Percentiles rank a stretch among this genome's conserved stretches.
phyloP scores from a whole-genome alignment of 148 eudicot species.

The Suaeda aralocaspica region DNA sequence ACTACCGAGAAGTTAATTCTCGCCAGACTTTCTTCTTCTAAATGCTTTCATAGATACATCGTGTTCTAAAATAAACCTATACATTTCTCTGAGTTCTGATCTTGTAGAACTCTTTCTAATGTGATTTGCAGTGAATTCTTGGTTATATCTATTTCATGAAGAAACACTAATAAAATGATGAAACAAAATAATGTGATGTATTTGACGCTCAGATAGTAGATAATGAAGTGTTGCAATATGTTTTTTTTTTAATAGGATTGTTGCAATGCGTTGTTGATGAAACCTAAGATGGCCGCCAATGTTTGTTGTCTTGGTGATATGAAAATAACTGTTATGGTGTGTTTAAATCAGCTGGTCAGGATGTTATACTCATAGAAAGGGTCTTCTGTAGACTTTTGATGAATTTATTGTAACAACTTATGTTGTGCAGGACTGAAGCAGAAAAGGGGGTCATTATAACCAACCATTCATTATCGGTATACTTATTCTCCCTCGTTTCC shows the following conservation, averaged over 20 bases:
- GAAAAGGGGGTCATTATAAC: conserved; percentile 94
- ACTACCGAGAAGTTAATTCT: neutral
- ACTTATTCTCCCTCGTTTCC: conserved; percentile 8
- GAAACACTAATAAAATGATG: neutral
- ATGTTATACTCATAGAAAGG: neutral
- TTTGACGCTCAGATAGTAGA: neutral
- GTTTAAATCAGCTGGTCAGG: conserved; percentile 5
- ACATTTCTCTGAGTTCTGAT: neutral
- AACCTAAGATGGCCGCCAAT: no score
- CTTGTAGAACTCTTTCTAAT: neutral
- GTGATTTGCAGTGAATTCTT: neutral
- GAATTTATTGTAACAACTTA: neutral
- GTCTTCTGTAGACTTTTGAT: neutral
- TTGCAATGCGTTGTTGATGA: neutral
- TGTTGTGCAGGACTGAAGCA: conserved; percentile 78
- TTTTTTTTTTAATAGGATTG: no score
- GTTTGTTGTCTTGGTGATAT: no score
- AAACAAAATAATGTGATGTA: neutral
- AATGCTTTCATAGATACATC: neutral
- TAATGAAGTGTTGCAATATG: neutral
- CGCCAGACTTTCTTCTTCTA: neutral
- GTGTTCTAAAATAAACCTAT: neutral
- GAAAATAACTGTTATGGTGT: neutral
- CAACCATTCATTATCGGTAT: conserved; percentile 76
- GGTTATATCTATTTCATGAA: neutral